Base-by-base conservation (phyloP, 2,329 filamentous ascomycete species). In the Sarocladiaceae sp. region DNA sequence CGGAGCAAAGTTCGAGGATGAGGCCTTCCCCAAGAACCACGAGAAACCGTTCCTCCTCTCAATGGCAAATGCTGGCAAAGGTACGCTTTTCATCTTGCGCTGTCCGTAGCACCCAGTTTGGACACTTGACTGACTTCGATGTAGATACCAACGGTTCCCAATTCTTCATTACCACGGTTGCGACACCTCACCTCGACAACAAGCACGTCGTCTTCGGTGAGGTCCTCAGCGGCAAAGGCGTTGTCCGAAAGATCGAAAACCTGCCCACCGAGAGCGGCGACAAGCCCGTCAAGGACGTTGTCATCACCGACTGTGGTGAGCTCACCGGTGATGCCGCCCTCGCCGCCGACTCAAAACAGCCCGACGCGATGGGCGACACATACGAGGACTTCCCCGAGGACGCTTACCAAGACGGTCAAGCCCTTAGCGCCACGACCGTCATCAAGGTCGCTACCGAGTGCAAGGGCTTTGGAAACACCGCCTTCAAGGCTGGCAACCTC, bases 171-270 rank as follows among this genome's bases (percentile, higher is more conserved):
- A 98, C 93, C 40, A 97, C 93, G 13, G 88, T 95, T 23, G 76
- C 83, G n/a, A 97, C 93, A 12, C 90, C 89, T 39, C 93, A 97
- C 64, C 79, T 97, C 31, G 90, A 98, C 64, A 81, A 81, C 62
- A 98, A 98, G 75, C 91, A 98, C 68, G 93, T 97, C 37, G 90
- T 98, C 19, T 98, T 96, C 56, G 93, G 93, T 51, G 85, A 96
- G 62, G 91, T 97, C 45, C 78, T 96, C 58, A 85, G 83, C 49
- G 93, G 93, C 58, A 97, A 96, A 75, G 90, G 87, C 50, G 72
- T 96, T 29, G 79, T 97, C 26, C 85, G 93, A 51, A 82, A 90
- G 63, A 82, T 97, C 57, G 93, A 98, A 70, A 93, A 93, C 65
- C 71, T 88, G 50, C 73, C 74, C 44, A 93, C 86, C 2, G 74